Base-by-base conservation (phyloP, 345 rosid species). In the Streptanthus diversifolius region DNA sequence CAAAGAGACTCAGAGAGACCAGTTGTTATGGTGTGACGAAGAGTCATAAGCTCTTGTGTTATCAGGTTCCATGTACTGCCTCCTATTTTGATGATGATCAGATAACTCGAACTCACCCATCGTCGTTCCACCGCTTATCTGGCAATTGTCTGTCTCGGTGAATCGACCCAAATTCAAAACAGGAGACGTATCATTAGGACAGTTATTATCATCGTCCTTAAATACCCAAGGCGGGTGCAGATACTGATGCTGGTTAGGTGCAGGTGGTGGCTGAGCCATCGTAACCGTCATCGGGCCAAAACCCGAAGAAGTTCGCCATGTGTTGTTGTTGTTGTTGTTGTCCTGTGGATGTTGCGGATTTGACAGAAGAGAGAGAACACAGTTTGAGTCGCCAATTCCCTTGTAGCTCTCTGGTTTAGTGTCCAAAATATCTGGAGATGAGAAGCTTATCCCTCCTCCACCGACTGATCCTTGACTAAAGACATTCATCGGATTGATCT, bases 301-400 rank as follows among this genome's bases (percentile, higher is more conserved):
- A 72, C 70, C 76, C 43, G 67, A 81, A 62, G 82, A 77, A 61
- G 54, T 43, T 75, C 67, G 68, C 79, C 66, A 76, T 79, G 80
- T 39, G 62, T 85, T 48, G 78, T 80, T 30, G 85, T 49, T 48
- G 78, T 80, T 30, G 85, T 49, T 70, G 82, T 83, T 70, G 83
- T 60, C 60, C 48, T 83, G 81, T 81, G 85, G 86, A 77, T 81
- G 85, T 15, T 72, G 86, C 83, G 89, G 90, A 79, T 87, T 91
- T 91, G 99, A 95, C 98, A 91, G 98, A 95, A 93, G 97, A 93
- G 97, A 93, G 98, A 91, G 98, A 91, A 97, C 97, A 90, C 97
- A 80, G 82, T 68, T 86, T 40, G 97, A 90, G 77, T 91, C 86
- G 19, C 82, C 66, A 32, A 84, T 83, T 65, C 86, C 91, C 10